These are phyloP conservation scores for Pulveroboletus sp. DNA, from an alignment of 768 basidiomycete genomes.

Conservation along the genomic window DNA sequence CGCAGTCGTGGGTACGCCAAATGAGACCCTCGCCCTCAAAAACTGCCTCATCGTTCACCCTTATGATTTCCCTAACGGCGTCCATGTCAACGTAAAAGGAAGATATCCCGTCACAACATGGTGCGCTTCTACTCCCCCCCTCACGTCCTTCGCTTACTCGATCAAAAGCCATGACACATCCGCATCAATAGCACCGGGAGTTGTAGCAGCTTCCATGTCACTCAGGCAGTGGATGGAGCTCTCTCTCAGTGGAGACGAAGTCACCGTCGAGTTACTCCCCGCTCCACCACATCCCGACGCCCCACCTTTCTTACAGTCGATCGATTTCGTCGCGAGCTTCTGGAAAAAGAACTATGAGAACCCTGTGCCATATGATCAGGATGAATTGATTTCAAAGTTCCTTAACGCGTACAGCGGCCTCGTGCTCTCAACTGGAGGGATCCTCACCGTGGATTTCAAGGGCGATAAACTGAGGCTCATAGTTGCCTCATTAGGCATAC, in stretches of 20 bases:
- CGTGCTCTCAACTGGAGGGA: constrained; percentile 63
- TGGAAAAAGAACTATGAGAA: constrained; percentile 48
- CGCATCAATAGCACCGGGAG: constrained; percentile 59
- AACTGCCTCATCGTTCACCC: constrained; percentile 82
- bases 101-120: constrained; percentile 66
- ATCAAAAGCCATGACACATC: constrained; percentile 70
- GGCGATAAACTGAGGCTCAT: constrained; percentile 74
- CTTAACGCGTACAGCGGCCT: constrained; percentile 68
- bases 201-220: constrained; percentile 68
- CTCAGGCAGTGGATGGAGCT: constrained; percentile 91
- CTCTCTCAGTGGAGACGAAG: constrained; percentile 70
- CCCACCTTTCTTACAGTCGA: constrained; percentile 63
- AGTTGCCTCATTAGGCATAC: constrained; percentile 53
- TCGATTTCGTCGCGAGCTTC: constrained; percentile 80
- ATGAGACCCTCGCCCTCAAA: constrained; percentile 63
- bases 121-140: constrained; percentile 39
- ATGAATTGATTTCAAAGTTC: constrained; percentile 78
- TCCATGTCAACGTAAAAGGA: constrained; percentile 74
- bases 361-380: constrained; percentile 73
- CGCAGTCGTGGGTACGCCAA: constrained; percentile 56
- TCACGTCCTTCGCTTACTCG: constrained; percentile 24
- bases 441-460: constrained; percentile 83
- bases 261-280: constrained; percentile 60
- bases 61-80: constrained; percentile 65
- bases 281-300: constrained; percentile 45